phyloP scores from a whole-genome alignment of 2,329 filamentous ascomycete species.

The Xylariaceae sp. region DNA sequence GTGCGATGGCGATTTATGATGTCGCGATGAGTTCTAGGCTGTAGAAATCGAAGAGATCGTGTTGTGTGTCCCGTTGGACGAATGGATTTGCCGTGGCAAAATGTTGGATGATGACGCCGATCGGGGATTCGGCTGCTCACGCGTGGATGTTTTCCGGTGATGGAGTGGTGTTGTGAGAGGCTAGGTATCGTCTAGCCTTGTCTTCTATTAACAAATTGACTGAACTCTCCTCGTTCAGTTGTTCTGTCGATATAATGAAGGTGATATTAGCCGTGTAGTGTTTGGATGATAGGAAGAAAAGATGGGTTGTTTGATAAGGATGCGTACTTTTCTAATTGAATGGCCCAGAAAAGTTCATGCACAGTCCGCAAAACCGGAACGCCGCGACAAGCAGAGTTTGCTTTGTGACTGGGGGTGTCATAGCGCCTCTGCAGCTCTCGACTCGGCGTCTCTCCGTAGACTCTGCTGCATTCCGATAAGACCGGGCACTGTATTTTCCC shows the following conservation, averaged over 20 bases:
- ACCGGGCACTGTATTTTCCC: slow-evolving; percentile 14
- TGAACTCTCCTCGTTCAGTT: neutral
- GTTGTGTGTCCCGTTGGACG: neutral
- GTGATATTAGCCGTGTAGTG: slow-evolving; percentile 4
- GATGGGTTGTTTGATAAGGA: neutral
- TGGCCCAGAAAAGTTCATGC: slow-evolving; percentile 16
- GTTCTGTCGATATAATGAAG: slow-evolving; percentile 9
- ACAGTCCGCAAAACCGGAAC: neutral
- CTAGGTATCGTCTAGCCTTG: neutral
- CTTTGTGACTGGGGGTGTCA: slow-evolving; percentile 4
- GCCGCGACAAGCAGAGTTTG: slow-evolving; percentile 1
- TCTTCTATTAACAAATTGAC: slow-evolving; percentile 5
- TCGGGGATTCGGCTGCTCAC: neutral
- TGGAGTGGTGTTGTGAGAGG: neutral
- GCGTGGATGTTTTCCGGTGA: neutral
- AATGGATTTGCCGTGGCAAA: neutral
- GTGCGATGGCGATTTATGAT: neutral
- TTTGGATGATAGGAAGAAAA: slow-evolving; percentile 3
- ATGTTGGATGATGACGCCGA: neutral
- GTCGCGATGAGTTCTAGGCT: neutral
- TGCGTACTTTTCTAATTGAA: slow-evolving; percentile 17
- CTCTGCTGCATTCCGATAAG: slow-evolving; percentile 17
- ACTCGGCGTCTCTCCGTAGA: neutral
- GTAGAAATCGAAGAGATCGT: neutral
- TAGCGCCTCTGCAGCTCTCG: neutral